Percentiles rank a stretch among this genome's conserved stretches.
Evolutionary conservation across 257 asterid genomes (phyloP).

Genomic region (Capsicum baccatum): DNA sequence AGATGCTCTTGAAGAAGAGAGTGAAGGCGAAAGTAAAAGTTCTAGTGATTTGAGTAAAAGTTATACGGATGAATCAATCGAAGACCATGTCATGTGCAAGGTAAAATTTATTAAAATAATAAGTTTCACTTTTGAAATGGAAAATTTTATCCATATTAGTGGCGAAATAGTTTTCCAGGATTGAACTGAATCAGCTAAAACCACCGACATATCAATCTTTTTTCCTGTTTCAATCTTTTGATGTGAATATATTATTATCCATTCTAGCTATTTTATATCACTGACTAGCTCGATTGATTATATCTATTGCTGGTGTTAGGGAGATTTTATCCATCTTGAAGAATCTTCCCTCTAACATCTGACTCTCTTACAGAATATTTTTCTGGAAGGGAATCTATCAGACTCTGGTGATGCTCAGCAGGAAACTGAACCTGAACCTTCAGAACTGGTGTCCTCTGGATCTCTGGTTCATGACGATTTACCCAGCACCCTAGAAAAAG

Average conservation of each 20-base stretch:
- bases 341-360: constrained; percentile 18
- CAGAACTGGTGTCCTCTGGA: constrained; percentile 50
- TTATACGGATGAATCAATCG: constrained; percentile 52
- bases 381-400: constrained; percentile 53
- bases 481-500: constrained; percentile 62
- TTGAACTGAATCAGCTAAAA: not conserved
- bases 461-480: constrained; percentile 49
- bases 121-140: not conserved
- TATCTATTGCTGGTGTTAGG: not conserved
- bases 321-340: constrained; percentile 8
- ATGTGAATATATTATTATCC: not conserved
- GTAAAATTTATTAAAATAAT: constrained; percentile 42
- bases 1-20: constrained; percentile 74
- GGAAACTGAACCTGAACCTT: constrained; percentile 46
- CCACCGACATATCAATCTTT: not conserved
- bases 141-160: not conserved
- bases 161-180: not conserved
- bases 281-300: not conserved
- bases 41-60: constrained; percentile 51
- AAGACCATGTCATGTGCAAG: constrained; percentile 44
- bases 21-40: constrained; percentile 66
- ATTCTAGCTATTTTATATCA: constrained; percentile 10
- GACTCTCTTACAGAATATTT: constrained; percentile 55
- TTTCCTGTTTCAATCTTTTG: not conserved
- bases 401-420: constrained; percentile 52